Evolutionary conservation across 805 yeast genomes (phyloP), one percentile per base, ranked within the genome.

Genomic region (Zygosaccharomyces bailii): DNA sequence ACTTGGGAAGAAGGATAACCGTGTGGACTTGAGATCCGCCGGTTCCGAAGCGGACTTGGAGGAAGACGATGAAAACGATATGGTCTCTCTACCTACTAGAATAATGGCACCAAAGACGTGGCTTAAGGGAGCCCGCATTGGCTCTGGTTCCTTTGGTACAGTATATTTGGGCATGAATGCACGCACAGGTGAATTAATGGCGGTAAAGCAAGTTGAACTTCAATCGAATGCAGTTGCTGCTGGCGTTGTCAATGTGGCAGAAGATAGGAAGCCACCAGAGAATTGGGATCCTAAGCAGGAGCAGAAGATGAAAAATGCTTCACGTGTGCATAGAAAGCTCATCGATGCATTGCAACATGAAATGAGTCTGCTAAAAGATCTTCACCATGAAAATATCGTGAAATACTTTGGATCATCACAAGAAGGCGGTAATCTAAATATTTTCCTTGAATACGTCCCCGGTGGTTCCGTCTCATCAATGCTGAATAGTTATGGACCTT

Each of bases 121-220:
- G 99, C 74, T 89, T 34, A 85, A 85, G 55, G 99, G 99, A 37
- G 86, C 96, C 0, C 72, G 89, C 37, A 88, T 93, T 52, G 99
- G 99, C 0, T 82, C 91, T 7, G 99, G 99, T 2, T 83, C 95
- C 48, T 93, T 89, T 71, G 99, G 98, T 24, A 82, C 87, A 1
- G 99, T 93, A 1, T 90, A 84, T 50, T 69, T 93, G 29, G 99
- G 97, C 0, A 80, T 93, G 81, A 87, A 90, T 60, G 85, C 96
- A 1, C 66, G 83, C 25, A 89, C 96, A 0, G 99, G 99, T 34
- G 98, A 89, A 60, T 71, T 93, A 41, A 87, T 91, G 96, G 99
- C 98, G 1, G 96, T 93, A 14, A 93, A 93, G 60, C 96, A 90
- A 62, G 96, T 93, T 1, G 84, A 83, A 37, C 61, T 90, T 13